Evolutionary conservation across 768 basidiomycete species (phyloP).

Genomic region (Heimioporus sp.): DNA sequence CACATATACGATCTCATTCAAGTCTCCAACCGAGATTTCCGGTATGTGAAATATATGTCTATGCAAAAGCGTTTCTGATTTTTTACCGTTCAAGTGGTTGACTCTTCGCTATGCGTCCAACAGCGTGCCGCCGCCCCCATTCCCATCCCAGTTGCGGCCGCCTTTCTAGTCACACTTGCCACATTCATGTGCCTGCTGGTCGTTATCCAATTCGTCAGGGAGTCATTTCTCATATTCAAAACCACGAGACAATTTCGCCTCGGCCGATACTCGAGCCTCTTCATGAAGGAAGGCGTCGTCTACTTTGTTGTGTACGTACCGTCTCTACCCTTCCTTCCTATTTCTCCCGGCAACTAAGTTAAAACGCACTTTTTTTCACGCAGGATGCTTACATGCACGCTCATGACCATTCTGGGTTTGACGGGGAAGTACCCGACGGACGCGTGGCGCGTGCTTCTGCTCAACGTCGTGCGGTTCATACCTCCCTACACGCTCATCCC

Average conservation of each 20-base stretch:
- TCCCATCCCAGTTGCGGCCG: no score
- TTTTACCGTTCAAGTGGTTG: neutral
- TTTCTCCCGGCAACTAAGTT: neutral
- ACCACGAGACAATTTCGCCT: neutral
- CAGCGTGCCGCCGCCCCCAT: neutral
- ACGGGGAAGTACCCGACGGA: neutral
- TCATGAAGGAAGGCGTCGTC: neutral
- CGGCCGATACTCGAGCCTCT: neutral
- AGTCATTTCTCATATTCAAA: neutral
- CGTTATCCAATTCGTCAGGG: neutral
- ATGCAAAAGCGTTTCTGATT: no score
- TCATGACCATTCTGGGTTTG: neutral
- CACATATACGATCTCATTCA: neutral
- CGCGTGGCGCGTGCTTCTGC: neutral
- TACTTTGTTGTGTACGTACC: neutral
- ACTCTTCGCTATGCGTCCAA: neutral
- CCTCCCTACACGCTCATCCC: neutral
- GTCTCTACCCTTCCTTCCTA: neutral
- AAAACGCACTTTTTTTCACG: neutral
- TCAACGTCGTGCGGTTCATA: neutral
- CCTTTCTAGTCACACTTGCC: neutral
- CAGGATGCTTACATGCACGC: neutral
- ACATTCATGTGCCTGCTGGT: neutral
- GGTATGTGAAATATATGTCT: neutral
- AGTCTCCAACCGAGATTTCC: neutral